These are phyloP conservation scores for Naganishia kalamii DNA, from an alignment of 768 basidiomycete species.

Conservation along the genomic window DNA sequence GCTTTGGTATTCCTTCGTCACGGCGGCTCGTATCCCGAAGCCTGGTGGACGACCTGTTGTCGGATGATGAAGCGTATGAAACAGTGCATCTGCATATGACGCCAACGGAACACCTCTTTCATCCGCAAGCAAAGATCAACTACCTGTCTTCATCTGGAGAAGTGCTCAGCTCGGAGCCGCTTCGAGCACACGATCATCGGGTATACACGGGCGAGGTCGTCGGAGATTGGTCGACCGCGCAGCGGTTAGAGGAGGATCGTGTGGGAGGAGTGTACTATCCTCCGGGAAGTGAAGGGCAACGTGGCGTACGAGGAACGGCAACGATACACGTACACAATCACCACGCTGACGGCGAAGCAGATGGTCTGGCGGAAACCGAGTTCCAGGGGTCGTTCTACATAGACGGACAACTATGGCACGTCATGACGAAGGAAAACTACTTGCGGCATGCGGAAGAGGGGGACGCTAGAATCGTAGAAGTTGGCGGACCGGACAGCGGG, in stretches of 20 bases:
- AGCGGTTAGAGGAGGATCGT: slow-evolving; percentile 39
- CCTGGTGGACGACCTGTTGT: not conserved
- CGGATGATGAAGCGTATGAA: not conserved
- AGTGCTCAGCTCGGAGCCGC: slow-evolving; percentile 56
- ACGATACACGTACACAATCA: slow-evolving; percentile 63
- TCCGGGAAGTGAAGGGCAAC: slow-evolving; percentile 25
- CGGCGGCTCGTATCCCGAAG: not conserved
- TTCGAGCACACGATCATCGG: slow-evolving; percentile 53
- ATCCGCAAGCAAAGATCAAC: slow-evolving; percentile 67
- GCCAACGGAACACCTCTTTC: slow-evolving; percentile 71
- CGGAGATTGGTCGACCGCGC: not conserved
- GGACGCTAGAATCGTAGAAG: slow-evolving; percentile 46
- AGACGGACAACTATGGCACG: slow-evolving; percentile 62
- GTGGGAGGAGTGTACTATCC: slow-evolving; percentile 32
- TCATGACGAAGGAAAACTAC: slow-evolving; percentile 67
- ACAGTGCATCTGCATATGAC: slow-evolving; percentile 65
- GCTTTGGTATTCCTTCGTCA: not conserved
- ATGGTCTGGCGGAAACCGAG: slow-evolving; percentile 24
- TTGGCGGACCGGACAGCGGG: slow-evolving; percentile 49
- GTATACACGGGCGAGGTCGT: slow-evolving; percentile 74
- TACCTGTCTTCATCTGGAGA: slow-evolving; percentile 54
- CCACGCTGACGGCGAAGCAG: slow-evolving; percentile 53
- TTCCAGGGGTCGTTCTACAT: slow-evolving; percentile 73
- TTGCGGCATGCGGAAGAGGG: slow-evolving; percentile 56
- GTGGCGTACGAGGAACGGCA: slow-evolving; percentile 63